Evolutionary conservation across 148 eudicot species (phyloP), one percentile per base, ranked within the genome.

Genomic region (Cornus kousa): DNA sequence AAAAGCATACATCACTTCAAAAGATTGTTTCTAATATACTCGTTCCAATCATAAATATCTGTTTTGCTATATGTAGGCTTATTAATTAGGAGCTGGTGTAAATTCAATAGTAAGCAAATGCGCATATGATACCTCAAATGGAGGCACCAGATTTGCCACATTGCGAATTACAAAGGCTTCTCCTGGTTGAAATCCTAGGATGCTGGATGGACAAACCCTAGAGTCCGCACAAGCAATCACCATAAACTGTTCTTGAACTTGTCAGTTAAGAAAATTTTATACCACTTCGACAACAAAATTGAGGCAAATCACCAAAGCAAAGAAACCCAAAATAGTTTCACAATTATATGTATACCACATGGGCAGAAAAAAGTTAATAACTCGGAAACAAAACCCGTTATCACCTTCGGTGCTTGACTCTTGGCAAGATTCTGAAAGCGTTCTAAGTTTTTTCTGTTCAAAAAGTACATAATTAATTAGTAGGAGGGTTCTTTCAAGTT

Each of bases 181-280:
- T 62, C 99, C 99, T 43, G 99, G 94, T 87, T 94, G 86, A 78
- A 97, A 88, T 66, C 99, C 98, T 12, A 93, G 81, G 81, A 96
- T 89, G 81, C 77, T 82, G 68, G 99, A 90, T 43, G 99, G 99
- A 79, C 99, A 96, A 48, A 96, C 98, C 78, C 99, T 86, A 67
- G 99, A 96, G 85, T 96, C 99, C 83, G 92, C 99, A 86, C 99
- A 97, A 83, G 99, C 93, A 85, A 97, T 88, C 80, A 97, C 94
- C 86, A 90, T 81, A 81, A 97, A 94, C 99, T 94, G 94, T 83
- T 73, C 76, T 77, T 55, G 50, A 80, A 84, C 81, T 67, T 55
- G 87, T 89, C 82, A 88, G 89, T 82, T 74, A 74, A 75, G 37
- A 43, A 74, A 48, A 75, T 65, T 75, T 74, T 72, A 64, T 67